phyloP scores from a whole-genome alignment of 2,329 filamentous ascomycete species.

The Aspergillus sp. region DNA sequence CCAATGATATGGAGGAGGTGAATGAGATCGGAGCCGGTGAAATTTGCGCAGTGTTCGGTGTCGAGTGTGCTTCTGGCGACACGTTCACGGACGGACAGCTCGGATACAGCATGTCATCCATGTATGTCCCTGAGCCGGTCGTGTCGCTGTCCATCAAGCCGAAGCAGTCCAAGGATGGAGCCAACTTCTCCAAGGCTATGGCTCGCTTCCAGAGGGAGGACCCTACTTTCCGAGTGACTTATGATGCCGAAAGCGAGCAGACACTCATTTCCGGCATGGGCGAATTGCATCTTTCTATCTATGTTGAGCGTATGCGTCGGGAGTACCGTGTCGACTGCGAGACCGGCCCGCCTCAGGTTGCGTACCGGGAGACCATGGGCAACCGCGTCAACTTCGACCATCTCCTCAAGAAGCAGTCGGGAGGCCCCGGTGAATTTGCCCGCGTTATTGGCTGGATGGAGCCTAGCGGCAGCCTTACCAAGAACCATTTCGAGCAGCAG shows the following conservation, averaged over 20 bases:
- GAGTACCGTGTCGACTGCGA: slow-evolving; percentile 95
- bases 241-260: slow-evolving; percentile 85
- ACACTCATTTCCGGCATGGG: slow-evolving; percentile 99
- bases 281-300: slow-evolving; percentile 92
- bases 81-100: slow-evolving; percentile 93
- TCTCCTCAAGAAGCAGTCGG: slow-evolving; percentile 87
- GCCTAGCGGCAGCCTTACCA: slow-evolving; percentile 61
- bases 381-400: slow-evolving; percentile 78
- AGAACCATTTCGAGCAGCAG: slow-evolving; percentile 78
- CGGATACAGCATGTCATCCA: slow-evolving; percentile 92
- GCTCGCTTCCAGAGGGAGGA: slow-evolving; percentile 97
- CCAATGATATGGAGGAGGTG: slow-evolving; percentile 98
- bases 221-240: slow-evolving; percentile 89
- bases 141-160: slow-evolving; percentile 97
- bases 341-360: slow-evolving; percentile 93
- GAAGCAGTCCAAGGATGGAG: slow-evolving; percentile 81
- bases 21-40: slow-evolving; percentile 87
- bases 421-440: slow-evolving; percentile 90
- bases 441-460: slow-evolving; percentile 88
- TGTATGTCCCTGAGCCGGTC: slow-evolving; percentile 94
- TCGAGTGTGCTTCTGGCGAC: slow-evolving; percentile 95
- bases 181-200: slow-evolving; percentile 97
- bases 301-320: slow-evolving; percentile 89
- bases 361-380: slow-evolving; percentile 90
- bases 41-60: slow-evolving; percentile 96